Conservation (phyloP, 441 rosid genomes). For the Iberis amara region DNA sequence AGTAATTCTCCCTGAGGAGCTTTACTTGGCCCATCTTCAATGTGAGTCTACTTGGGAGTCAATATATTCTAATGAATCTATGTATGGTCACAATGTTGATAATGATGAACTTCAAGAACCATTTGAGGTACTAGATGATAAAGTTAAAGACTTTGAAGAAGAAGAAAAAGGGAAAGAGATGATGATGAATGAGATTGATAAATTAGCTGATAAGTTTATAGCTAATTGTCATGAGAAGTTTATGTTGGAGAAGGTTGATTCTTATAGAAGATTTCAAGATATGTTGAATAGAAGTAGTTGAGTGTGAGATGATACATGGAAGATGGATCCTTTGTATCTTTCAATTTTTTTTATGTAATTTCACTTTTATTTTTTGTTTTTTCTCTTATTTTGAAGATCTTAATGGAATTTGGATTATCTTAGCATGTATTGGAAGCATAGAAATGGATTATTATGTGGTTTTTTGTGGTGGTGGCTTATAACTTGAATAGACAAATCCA, state of each 20-base stretch:
- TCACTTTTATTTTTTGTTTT: slow-evolving; percentile 10
- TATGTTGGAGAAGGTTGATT: slow-evolving; percentile 84
- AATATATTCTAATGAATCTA: slow-evolving; percentile 25
- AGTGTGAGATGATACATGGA: slow-evolving; percentile 15
- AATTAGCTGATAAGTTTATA: slow-evolving; percentile 72
- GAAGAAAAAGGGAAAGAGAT: slow-evolving; percentile 15
- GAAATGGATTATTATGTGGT: slow-evolving; percentile 25
- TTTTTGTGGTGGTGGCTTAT: slow-evolving; percentile 5
- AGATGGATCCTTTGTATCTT: slow-evolving; percentile 10
- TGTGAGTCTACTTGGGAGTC: slow-evolving; percentile 54
- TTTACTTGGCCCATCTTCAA: slow-evolving; percentile 36
- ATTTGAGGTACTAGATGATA: slow-evolving; percentile 61
- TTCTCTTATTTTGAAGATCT: background rate
- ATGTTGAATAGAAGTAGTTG: slow-evolving; percentile 62
- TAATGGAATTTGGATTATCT: slow-evolving; percentile 8
- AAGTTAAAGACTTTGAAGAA: slow-evolving; percentile 17
- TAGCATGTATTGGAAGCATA: slow-evolving; percentile 14
- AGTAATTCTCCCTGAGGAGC: slow-evolving; percentile 39
- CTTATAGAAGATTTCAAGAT: slow-evolving; percentile 76
- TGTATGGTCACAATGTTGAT: slow-evolving; percentile 1
- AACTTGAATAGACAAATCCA: slow-evolving; percentile 12
- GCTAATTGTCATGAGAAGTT: slow-evolving; percentile 74
- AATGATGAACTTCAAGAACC: slow-evolving; percentile 24
- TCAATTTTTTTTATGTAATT: slow-evolving; percentile 19
- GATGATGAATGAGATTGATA: slow-evolving; percentile 53